Evolutionary conservation across 2,329 filamentous ascomycete genomes (phyloP).

Genomic region (Chaetomiaceae sp.): DNA sequence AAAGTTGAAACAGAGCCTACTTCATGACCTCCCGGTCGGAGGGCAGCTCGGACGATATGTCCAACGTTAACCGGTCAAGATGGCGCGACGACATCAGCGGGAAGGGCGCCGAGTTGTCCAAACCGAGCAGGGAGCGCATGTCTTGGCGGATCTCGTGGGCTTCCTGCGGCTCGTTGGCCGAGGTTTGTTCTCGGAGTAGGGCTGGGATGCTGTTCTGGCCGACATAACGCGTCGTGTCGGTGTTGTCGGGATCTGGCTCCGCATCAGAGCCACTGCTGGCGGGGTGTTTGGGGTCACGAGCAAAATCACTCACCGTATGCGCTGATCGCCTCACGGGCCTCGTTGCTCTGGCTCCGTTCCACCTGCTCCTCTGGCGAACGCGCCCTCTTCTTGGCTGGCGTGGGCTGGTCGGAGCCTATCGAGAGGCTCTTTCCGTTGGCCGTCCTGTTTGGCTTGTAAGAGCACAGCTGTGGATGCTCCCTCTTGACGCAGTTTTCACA

Average conservation of each 20-base stretch:
- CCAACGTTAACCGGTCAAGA: constrained; percentile 54
- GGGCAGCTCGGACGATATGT: constrained; percentile 58
- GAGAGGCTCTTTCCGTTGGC: constrained; percentile 35
- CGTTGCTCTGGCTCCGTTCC: constrained; percentile 35
- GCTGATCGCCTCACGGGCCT: constrained; percentile 37
- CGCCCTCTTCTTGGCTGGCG: constrained; percentile 38
- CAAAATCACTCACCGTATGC: constrained; percentile 27
- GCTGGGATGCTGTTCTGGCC: constrained; percentile 66
- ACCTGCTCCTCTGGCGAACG: constrained; percentile 41
- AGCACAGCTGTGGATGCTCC: constrained; percentile 61
- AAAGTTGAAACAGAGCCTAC: constrained; percentile 38
- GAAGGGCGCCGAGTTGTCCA: constrained; percentile 63
- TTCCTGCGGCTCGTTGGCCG: constrained; percentile 47
- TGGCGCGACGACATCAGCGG: constrained; percentile 63
- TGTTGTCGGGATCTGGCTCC: constrained; percentile 45
- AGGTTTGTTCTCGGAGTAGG: constrained; percentile 58
- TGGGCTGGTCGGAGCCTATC: constrained; percentile 26
- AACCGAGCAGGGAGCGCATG: constrained; percentile 61
- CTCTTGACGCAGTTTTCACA: constrained; percentile 66
- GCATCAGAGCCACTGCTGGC: neutral
- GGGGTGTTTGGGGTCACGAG: neutral
- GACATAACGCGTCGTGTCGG: constrained; percentile 56
- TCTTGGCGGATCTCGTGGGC: constrained; percentile 56
- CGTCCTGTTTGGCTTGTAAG: constrained; percentile 59
- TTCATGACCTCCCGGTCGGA: constrained; percentile 64